Evolutionary conservation across 208 protist species (phyloP), one percentile per base, ranked within the genome.

Genomic region (Porcisia deanei): DNA sequence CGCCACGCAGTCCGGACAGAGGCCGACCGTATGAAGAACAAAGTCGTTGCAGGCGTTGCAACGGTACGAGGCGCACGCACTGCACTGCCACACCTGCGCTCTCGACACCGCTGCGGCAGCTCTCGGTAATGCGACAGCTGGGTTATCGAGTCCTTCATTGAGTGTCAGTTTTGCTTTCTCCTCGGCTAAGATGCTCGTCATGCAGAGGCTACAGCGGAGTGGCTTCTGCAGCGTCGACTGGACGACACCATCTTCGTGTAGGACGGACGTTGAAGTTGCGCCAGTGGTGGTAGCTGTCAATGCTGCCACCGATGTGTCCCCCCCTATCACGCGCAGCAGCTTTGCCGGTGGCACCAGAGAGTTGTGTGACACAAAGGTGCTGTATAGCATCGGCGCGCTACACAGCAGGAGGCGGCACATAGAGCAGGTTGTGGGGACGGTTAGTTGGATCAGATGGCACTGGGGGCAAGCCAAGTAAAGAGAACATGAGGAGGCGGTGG

Each of bases 331-430:
- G 16, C 71, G 77, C 7, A 82, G 66, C 37, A 9, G 45, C 57
- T 43, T 67, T 59, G 77, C 75, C 14, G 83, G 78, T 22, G 90
- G 81, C 20, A 89, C 77, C 30, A 94, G 82, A n/a, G 80, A 79
- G 72, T 94, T 92, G 67, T 91, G 88, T 30, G 79, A 69, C 37
- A 93, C 86, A 68, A 91, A 93, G 6, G 81, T 89, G 41, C 73
- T 77, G 76, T 93, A 92, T 76, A 95, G 63, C 45, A 91, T 79
- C 37, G 87, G 84, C 43, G 86, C 84, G 60, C 84, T 92, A 82
- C 89, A 95, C 53, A 96, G 82, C 49, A 91, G 79, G 83, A 94
- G 80, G 22, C 84, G 82, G 67, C 92, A 96, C 73, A 94, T 83
- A 20, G 87, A 81, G 66, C 92, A 96, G 14, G 89, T 95, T 25